Conservation (phyloP, 768 basidiomycete genomes). For the Mycena alexandri region DNA sequence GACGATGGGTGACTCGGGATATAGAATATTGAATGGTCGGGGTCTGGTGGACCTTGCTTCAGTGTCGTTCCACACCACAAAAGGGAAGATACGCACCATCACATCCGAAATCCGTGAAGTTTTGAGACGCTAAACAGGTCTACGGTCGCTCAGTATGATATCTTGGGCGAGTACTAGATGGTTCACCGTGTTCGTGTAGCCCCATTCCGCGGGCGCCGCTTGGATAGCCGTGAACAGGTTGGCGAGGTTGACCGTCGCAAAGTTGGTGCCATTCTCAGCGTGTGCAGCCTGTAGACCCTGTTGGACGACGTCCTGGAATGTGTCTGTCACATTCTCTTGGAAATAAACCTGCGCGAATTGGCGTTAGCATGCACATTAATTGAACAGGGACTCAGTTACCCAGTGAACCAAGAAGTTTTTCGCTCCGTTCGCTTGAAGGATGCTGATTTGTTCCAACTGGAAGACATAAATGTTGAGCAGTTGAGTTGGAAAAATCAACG, state of each 20-base stretch:
- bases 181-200: constrained; percentile 35
- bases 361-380: not conserved
- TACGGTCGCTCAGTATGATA: not conserved
- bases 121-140: constrained; percentile 38
- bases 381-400: constrained; percentile 9
- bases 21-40: constrained; percentile 37
- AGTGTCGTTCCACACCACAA: too few relatives aligned
- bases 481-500: not conserved
- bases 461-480: not conserved
- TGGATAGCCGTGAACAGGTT: constrained; percentile 33
- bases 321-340: constrained; percentile 25
- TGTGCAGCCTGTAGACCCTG: constrained; percentile 33
- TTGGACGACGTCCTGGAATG: constrained; percentile 34
- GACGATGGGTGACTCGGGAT: constrained; percentile 37
- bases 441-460: constrained; percentile 34
- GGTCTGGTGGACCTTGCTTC: constrained; percentile 16
- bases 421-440: constrained; percentile 37
- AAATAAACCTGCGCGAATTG: constrained; percentile 27
- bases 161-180: not conserved
- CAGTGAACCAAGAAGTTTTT: constrained; percentile 39
- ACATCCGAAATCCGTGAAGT: constrained; percentile 38
- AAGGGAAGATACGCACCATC: too few relatives aligned
- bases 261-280: constrained; percentile 39
- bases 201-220: constrained; percentile 20
- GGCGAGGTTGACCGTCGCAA: constrained; percentile 35